A percentile compares a stretch with the other conserved stretches of the same genome.
These are phyloP conservation scores for Thymus mandschuricus DNA, from an alignment of 257 asterid genomes.

Conservation along the genomic window DNA sequence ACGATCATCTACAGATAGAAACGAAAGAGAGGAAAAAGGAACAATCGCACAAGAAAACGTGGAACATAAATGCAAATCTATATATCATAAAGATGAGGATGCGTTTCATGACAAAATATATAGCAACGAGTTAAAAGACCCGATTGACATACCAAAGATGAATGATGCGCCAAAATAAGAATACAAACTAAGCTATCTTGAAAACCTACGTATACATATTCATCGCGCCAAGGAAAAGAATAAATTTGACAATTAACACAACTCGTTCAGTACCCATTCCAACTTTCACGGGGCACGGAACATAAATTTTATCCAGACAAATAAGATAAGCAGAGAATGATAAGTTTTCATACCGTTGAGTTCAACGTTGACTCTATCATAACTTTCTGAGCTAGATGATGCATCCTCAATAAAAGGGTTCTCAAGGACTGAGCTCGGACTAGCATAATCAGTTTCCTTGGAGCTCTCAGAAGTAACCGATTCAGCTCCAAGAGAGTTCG, in stretches of 20 bases:
- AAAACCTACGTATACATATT: background rate
- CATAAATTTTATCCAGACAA: background rate
- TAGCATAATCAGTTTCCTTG: conserved; percentile 57
- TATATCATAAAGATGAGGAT: background rate
- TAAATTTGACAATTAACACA: background rate
- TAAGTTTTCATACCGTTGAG: conserved; percentile 56
- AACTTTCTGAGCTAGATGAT: conserved; percentile 53
- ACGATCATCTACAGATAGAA: background rate
- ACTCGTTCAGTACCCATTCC: background rate
- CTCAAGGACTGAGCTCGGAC: conserved; percentile 71
- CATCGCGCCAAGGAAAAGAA: background rate
- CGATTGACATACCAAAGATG: background rate
- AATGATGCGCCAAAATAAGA: background rate
- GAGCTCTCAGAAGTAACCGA: conserved; percentile 51
- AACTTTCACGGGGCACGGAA: conserved; percentile 4
- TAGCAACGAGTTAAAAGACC: background rate
- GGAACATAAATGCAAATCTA: background rate
- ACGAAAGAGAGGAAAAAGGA: conserved; percentile 12
- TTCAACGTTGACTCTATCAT: conserved; percentile 60
- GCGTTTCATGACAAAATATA: background rate
- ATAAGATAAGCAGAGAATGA: conserved; percentile 5
- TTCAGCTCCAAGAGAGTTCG: conserved; percentile 29
- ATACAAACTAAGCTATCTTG: conserved; percentile 6
- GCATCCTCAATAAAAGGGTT: conserved; percentile 50
- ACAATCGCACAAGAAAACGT: background rate